Evolutionary conservation across 495 filamentous ascomycete species (phyloP), one percentile per base, ranked within the genome.

Genomic region (Clavariopsis aquatica): DNA sequence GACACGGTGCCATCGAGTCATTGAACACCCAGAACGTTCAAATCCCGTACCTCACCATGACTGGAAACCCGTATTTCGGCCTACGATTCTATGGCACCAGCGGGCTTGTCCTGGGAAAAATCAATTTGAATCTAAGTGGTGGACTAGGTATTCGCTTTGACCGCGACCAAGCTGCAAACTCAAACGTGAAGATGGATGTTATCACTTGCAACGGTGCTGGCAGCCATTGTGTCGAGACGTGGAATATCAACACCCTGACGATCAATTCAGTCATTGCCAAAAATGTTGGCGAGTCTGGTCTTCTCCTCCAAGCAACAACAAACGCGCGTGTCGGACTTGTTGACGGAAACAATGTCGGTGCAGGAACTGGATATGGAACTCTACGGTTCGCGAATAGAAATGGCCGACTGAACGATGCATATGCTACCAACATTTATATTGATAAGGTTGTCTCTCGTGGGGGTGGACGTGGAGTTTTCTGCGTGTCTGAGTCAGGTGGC

Each of bases 141-240:
- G 78, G 78, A 1, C 52, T 81, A 34, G 79, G 76, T 20, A 81
- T 81, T 64, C 77, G 79, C 15, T 81, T 80, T 62, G 78, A 81
- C 26, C 74, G 78, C 43, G 79, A 81, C 68, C 22, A 49, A 17
- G 77, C 77, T 2, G 65, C 73, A 38, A 79, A 74, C 73, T 69
- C 69, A 23, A 77, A 79, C 54, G 79, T 81, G 26, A 76, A 70
- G 23, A 78, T 81, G 74, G 79, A 75, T 54, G 65, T 62, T 45
- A 77, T 81, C 68, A 73, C 28, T 19, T 74, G 78, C n/a, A 78
- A 74, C 3, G 76, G 78, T 0, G 77, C 78, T 1, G 73, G 76
- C 17, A 77, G 75, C 55, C 79, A 81, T 57, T 75, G 74, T 8
- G 78, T 81, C 1, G 79, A 81, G 71, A 77, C 76, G 0, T 81